phyloP scores from a whole-genome alignment of 2,329 filamentous ascomycete species.

The Colletotrichum eleusines region DNA sequence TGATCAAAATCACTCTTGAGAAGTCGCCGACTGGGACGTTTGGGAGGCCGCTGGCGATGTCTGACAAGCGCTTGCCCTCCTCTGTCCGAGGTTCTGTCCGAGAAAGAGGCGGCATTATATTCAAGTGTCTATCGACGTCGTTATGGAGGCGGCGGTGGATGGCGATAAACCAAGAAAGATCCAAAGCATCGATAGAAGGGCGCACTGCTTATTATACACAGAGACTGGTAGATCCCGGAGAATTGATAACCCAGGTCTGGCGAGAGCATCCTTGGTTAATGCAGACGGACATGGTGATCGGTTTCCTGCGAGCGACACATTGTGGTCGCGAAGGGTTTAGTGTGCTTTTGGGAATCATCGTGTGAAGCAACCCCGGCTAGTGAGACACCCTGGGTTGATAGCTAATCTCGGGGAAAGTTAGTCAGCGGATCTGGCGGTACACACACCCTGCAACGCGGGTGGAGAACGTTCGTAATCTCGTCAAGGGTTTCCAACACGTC shows the following conservation, averaged over 20 bases:
- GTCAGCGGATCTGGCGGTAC: too few relatives aligned
- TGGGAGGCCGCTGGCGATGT: background rate
- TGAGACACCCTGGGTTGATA: too few relatives aligned
- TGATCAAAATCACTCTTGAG: background rate
- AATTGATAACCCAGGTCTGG: too few relatives aligned
- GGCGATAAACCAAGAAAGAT: background rate
- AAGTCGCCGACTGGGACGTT: background rate
- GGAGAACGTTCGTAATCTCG: background rate
- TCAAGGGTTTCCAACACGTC: background rate
- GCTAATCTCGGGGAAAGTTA: too few relatives aligned
- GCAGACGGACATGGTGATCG: background rate
- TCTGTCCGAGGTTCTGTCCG: background rate
- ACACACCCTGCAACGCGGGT: background rate
- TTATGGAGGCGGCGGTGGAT: background rate
- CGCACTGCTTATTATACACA: background rate
- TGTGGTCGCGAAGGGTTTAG: too few relatives aligned
- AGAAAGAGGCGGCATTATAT: background rate
- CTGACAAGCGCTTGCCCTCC: constrained; percentile 2
- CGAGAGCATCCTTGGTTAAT: too few relatives aligned
- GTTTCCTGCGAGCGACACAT: too few relatives aligned
- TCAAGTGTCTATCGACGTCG: background rate
- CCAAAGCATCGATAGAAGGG: background rate
- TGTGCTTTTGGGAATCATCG: too few relatives aligned
- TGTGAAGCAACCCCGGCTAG: too few relatives aligned
- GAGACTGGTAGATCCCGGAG: background rate